Percentiles rank a stretch among this genome's conserved stretches.
phyloP scores from a whole-genome alignment of 257 asterid species.

The Leptodermis oblonga region DNA sequence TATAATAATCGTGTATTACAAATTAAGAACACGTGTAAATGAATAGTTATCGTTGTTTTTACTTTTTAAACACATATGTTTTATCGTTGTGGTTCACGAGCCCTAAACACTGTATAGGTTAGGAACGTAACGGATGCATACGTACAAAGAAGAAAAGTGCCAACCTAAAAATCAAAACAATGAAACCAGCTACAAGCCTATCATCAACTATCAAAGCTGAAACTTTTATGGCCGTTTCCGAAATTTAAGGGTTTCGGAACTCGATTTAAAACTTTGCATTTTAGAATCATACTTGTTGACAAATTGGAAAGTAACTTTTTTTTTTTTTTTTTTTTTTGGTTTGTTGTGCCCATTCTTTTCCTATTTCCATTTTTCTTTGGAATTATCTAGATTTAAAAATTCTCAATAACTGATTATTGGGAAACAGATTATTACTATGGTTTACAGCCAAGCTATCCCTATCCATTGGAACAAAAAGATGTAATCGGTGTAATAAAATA shows the following conservation, averaged over 20 bases:
- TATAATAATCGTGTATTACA: not conserved
- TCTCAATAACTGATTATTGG: not conserved
- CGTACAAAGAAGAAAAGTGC: too few species aligned
- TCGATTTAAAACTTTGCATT: not conserved
- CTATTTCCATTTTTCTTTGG: not conserved
- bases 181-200: not conserved
- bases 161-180: too few species aligned
- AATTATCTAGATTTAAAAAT: not conserved
- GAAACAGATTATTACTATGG: not conserved
- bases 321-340: not conserved
- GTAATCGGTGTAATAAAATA: not conserved
- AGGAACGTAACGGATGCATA: too few species aligned
- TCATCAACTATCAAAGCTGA: not conserved
- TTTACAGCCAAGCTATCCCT: not conserved
- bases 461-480: not conserved
- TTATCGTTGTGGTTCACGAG: too few species aligned
- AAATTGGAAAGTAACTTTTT: not conserved
- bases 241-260: not conserved
- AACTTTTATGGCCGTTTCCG: not conserved
- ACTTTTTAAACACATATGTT: too few species aligned
- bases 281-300: not conserved
- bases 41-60: too few species aligned
- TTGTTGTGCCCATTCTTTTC: slow-evolving; percentile 2
- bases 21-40: too few species aligned
- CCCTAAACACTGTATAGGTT: too few species aligned